Conservation (phyloP, 129 eudicot genomes). For the Helichrysum umbraculigerum region DNA sequence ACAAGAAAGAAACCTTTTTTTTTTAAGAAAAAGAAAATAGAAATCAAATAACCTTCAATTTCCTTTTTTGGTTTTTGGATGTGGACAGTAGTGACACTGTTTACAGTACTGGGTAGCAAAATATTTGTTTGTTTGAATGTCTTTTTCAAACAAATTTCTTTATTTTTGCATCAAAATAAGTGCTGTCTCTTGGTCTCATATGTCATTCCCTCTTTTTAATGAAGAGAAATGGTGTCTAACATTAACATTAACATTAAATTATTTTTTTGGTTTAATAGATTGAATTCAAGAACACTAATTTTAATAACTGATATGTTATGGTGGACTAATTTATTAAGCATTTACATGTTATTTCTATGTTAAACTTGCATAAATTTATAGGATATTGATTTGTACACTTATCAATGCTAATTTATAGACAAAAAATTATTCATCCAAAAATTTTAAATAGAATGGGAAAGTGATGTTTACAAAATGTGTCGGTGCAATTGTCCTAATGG, state of each 20-base stretch:
- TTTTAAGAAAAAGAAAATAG: background rate
- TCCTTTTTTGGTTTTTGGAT: constrained; percentile 26
- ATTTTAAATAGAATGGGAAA: background rate
- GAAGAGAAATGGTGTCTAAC: too few relatives aligned
- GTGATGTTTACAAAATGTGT: background rate
- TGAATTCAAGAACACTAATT: too few relatives aligned
- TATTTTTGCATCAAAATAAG: constrained; percentile 16
- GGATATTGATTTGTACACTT: too few relatives aligned
- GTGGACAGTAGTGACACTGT: constrained; percentile 10
- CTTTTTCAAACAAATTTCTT: constrained; percentile 11
- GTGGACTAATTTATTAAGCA: too few relatives aligned
- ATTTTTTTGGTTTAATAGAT: too few relatives aligned
- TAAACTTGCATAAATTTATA: too few relatives aligned
- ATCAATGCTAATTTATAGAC: too few relatives aligned
- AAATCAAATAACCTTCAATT: constrained; percentile 12
- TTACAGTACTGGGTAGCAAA: constrained; percentile 18
- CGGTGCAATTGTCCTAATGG: background rate
- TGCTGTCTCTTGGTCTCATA: background rate
- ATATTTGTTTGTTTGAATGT: constrained; percentile 26
- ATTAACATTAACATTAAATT: too few relatives aligned
- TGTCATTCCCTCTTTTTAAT: too few relatives aligned
- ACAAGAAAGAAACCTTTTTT: background rate
- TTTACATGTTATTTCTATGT: too few relatives aligned
- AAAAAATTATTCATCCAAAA: too few relatives aligned
- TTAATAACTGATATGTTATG: too few relatives aligned